Evolutionary conservation across 2,329 filamentous ascomycete genomes (phyloP).

Genomic region (Aspergillus uvarum): DNA sequence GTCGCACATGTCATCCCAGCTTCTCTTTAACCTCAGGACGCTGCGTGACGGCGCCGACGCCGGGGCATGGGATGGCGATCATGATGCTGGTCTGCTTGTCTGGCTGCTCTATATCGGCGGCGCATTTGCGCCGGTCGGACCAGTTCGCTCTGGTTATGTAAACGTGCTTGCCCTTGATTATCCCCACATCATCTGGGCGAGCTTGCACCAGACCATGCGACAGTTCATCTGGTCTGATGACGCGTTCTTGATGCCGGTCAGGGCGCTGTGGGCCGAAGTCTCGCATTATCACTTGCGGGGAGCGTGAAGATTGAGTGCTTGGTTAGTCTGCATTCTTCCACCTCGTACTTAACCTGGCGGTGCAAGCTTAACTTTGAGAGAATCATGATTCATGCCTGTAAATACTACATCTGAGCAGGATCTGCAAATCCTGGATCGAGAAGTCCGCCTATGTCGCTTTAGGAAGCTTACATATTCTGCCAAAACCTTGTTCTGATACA

Average conservation of each 20-base stretch:
- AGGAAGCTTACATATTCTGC: too few species aligned
- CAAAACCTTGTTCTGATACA: too few species aligned
- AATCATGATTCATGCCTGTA: too few species aligned
- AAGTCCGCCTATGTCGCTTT: too few species aligned
- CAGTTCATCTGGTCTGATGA: slow-evolving; percentile 7
- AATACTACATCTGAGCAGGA: too few species aligned
- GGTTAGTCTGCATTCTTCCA: too few species aligned
- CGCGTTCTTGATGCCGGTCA: slow-evolving; percentile 2
- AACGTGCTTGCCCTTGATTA: not conserved
- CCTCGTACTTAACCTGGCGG: too few species aligned
- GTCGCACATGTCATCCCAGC: not conserved
- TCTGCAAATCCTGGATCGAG: too few species aligned
- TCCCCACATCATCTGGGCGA: not conserved
- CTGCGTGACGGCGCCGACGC: not conserved
- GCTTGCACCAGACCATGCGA: not conserved
- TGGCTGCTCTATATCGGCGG: slow-evolving; percentile 7
- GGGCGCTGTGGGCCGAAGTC: slow-evolving; percentile 1
- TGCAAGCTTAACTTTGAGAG: too few species aligned
- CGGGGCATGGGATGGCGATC: not conserved
- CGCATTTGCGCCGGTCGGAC: slow-evolving; percentile 1
- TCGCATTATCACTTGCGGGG: not conserved
- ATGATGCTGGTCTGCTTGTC: not conserved
- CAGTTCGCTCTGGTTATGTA: not conserved
- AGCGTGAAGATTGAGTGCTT: not conserved
- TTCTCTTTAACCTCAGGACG: not conserved